A percentile compares a stretch with the other conserved stretches of the same genome.
These are phyloP conservation scores for Salix suchowensis DNA, from an alignment of 345 rosid genomes.

Conservation along the genomic window DNA sequence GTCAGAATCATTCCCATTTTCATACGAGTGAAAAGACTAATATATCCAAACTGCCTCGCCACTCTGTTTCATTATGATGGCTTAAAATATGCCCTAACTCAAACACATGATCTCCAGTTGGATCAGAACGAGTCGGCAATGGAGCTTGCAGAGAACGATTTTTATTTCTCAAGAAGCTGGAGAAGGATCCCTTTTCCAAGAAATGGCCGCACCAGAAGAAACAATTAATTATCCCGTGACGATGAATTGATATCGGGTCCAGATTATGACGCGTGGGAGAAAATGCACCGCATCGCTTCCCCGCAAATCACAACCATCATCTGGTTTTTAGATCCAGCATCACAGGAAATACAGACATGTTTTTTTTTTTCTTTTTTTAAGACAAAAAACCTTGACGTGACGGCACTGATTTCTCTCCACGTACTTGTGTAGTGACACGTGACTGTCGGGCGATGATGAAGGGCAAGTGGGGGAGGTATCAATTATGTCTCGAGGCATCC, in stretches of 20 bases:
- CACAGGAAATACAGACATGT: background rate
- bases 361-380: background rate
- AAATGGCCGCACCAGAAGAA: too few species aligned
- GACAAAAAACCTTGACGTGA: background rate
- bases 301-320: background rate
- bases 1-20: too few species aligned
- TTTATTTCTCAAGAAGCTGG: background rate
- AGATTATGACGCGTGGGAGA: background rate
- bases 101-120: too few species aligned
- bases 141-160: too few species aligned
- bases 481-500: background rate
- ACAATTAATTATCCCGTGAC: background rate
- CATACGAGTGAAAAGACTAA: too few species aligned
- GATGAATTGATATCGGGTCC: background rate
- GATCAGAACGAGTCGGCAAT: too few species aligned
- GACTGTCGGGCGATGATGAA: background rate
- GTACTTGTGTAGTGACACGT: background rate
- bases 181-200: too few species aligned
- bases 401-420: background rate
- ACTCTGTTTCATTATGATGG: too few species aligned
- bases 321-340: background rate
- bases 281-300: background rate
- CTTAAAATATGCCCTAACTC: too few species aligned
- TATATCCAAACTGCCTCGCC: too few species aligned
- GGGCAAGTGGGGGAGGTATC: background rate